Evolutionary conservation across 2,329 filamentous ascomycete species (phyloP).

Genomic region (Fusarium nurragi): DNA sequence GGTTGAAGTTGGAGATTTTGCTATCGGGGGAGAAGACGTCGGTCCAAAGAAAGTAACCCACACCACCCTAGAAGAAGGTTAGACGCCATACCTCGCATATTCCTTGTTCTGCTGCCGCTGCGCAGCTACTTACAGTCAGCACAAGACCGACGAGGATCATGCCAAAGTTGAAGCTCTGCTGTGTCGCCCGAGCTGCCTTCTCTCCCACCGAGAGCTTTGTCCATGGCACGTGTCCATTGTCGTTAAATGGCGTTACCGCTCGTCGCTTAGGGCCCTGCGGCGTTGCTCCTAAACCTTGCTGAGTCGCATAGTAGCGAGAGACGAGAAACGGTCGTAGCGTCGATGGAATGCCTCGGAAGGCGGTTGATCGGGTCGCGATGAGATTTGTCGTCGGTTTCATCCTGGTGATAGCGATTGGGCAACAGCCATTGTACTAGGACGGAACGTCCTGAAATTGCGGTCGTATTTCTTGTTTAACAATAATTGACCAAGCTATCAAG

Average conservation of each 20-base stretch:
- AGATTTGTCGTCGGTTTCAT: constrained; percentile 58
- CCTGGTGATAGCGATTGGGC: constrained; percentile 53
- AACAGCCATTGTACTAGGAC: constrained; percentile 50
- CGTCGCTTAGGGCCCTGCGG: constrained; percentile 64
- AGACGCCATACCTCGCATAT: background rate
- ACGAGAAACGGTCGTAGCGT: constrained; percentile 51
- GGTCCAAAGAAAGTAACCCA: constrained; percentile 79
- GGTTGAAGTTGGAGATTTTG: constrained; percentile 88
- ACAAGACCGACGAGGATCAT: constrained; percentile 78
- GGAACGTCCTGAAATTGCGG: constrained; percentile 8
- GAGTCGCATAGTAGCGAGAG: constrained; percentile 67
- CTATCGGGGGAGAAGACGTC: constrained; percentile 88
- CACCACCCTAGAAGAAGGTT: constrained; percentile 66
- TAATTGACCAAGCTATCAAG: background rate
- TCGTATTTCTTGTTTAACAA: background rate
- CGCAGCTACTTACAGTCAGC: constrained; percentile 69
- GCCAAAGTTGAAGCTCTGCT: constrained; percentile 89
- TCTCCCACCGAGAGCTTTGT: constrained; percentile 76
- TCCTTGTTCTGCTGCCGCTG: background rate
- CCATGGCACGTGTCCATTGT: constrained; percentile 86
- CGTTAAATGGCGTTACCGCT: constrained; percentile 84
- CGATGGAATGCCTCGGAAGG: constrained; percentile 42
- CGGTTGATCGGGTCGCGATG: constrained; percentile 49
- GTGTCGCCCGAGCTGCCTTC: constrained; percentile 84
- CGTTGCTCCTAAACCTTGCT: constrained; percentile 56